Evolutionary conservation across 768 basidiomycete species (phyloP), one percentile per base, ranked within the genome.

Genomic region (Leucocoprinus sp.): DNA sequence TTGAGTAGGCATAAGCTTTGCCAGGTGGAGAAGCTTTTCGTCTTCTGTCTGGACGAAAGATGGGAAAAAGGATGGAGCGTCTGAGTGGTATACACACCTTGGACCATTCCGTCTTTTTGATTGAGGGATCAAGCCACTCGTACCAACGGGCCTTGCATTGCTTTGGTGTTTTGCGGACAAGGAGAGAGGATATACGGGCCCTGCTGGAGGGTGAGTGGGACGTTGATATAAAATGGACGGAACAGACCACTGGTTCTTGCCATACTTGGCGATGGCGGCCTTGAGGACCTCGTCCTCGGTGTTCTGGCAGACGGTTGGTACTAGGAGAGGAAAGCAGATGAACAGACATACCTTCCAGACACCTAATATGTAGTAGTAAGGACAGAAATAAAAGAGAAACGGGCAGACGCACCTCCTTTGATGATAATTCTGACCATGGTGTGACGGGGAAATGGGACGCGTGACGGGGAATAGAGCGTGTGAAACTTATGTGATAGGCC

Each of bases 111-210:
- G 95, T 97, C 72, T 99, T 99, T 67, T 97, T 97, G 66, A 98
- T 99, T 42, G 92, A 93, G 5, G 96, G 96, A 67, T 99, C 96
- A 39, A 98, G 70, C 96, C 96, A 98, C 68, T 97, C 95, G 60
- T 95, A 97, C 95, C 95, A 98, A 31, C 92, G 86, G 1, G 91
- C 91, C 65, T 99, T 99, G 72, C 96, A 99, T 69, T 99, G 96
- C 61, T 99, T 99, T 8, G 96, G 93, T 1, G 96, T 99, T 66
- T 99, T 99, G 53, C 96, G 82, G 27, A 98, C 96, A 42, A 99
- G 79, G 23, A 99, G 73, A 24, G 95, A 98, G 8, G 93, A 96
- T 60, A 99, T 98, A 56, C 95, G 92, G 21, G 95, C 95, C 93
- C 90, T 88, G 37, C 5, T 34, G 34, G 37, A 18, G 12, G n/a